Evolutionary conservation across 208 protist genomes (phyloP).

Genomic region (Leishmania lainsoni): DNA sequence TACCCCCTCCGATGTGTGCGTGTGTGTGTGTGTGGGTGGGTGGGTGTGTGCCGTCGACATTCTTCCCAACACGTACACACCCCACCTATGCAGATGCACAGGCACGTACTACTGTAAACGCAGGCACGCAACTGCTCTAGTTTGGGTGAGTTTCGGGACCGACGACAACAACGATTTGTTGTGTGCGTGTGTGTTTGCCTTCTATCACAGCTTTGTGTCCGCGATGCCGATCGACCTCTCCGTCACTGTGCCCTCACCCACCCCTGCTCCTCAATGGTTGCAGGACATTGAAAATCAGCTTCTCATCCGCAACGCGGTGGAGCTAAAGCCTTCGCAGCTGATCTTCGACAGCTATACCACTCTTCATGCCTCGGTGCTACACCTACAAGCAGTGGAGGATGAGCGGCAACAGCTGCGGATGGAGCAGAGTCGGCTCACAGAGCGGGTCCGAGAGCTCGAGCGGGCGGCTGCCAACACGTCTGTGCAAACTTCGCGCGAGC

Average conservation of each 20-base stretch:
- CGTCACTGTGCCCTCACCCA: neutral
- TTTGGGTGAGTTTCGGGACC: neutral
- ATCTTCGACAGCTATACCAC: constrained; percentile 50
- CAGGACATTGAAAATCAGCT: constrained; percentile 47
- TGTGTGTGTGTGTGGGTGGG: neutral
- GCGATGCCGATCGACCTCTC: constrained; percentile 16
- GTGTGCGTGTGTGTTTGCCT: neutral
- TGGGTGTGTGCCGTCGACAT: neutral
- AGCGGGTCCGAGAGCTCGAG: constrained; percentile 60
- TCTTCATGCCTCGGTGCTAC: constrained; percentile 40
- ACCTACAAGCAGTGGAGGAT: constrained; percentile 36
- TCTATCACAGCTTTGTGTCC: neutral
- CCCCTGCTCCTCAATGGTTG: constrained; percentile 23
- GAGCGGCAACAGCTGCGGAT: constrained; percentile 44
- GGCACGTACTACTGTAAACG: neutral
- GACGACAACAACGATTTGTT: neutral
- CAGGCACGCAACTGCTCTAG: neutral
- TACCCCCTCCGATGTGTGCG: neutral
- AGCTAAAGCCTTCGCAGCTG: constrained; percentile 49
- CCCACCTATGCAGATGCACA: too few relatives aligned
- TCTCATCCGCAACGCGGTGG: constrained; percentile 52
- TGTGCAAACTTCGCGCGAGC: constrained; percentile 46
- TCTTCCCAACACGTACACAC: neutral
- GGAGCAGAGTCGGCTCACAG: constrained; percentile 33
- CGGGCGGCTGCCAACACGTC: constrained; percentile 40